These are phyloP conservation scores for Prunus campanulata DNA, from an alignment of 306 rosid species.

Conservation along the genomic window DNA sequence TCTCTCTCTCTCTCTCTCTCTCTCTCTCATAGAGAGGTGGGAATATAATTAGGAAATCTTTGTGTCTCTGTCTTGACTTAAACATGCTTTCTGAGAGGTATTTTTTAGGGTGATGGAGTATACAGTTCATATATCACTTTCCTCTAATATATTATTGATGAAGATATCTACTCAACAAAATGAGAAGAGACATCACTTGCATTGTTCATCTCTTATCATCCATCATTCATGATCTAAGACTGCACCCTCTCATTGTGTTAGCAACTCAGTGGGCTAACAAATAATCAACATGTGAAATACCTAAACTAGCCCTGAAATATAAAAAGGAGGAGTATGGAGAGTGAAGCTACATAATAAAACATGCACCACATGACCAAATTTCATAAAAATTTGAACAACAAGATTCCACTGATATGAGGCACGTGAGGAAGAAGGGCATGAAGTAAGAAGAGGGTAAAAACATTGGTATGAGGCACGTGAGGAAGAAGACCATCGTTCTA, in stretches of 20 bases:
- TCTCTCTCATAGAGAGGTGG: not conserved
- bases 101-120: constrained; percentile 12
- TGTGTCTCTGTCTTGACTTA: constrained; percentile 25
- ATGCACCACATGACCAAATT: not conserved
- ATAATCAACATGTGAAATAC: not conserved
- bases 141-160: not conserved
- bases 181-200: not conserved
- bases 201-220: too few relatives aligned
- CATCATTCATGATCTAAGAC: too few relatives aligned
- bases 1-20: not conserved
- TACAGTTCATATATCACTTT: constrained; percentile 1
- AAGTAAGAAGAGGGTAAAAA: not conserved
- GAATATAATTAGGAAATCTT: constrained; percentile 12
- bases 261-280: too few relatives aligned
- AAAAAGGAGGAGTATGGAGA: not conserved
- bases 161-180: not conserved
- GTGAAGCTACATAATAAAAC: not conserved
- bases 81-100: constrained; percentile 19
- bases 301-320: not conserved
- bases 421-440: not conserved
- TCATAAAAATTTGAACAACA: not conserved
- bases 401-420: not conserved
- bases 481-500: not conserved
- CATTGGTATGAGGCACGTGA: not conserved
- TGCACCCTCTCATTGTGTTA: too few relatives aligned